These are phyloP conservation scores for Colletotrichum tabaci DNA, from an alignment of 2,329 filamentous ascomycete species.

Conservation along the genomic window DNA sequence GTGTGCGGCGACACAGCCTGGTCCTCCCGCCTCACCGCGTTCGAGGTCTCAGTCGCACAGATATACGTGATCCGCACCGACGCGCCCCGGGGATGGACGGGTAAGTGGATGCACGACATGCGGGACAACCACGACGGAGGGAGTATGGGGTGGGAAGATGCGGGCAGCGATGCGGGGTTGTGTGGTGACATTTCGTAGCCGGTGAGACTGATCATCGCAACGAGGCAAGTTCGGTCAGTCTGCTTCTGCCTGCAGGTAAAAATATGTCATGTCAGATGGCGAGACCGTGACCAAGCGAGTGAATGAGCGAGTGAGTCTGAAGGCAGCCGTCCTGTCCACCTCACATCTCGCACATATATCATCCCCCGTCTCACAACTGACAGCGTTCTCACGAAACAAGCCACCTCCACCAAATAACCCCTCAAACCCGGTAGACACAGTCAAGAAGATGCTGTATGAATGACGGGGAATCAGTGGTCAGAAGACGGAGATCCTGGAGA, in stretches of 20 bases:
- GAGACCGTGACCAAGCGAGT: too few relatives aligned
- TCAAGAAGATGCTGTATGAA: too few relatives aligned
- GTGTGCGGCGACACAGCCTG: too few relatives aligned
- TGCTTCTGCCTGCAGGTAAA: background rate
- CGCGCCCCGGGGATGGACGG: too few relatives aligned
- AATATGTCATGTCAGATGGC: background rate
- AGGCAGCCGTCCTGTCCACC: background rate
- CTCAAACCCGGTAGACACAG: too few relatives aligned
- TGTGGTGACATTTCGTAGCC: background rate
- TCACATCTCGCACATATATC: too few relatives aligned
- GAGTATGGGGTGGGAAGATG: background rate
- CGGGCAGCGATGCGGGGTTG: background rate
- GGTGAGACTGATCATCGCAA: background rate
- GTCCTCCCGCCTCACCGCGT: background rate
- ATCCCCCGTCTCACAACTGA: too few relatives aligned
- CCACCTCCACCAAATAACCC: too few relatives aligned
- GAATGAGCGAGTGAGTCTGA: background rate
- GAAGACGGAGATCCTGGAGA: too few relatives aligned
- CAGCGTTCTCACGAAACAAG: too few relatives aligned
- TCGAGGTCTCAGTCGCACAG: background rate
- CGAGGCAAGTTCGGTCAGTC: background rate
- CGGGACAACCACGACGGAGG: background rate
- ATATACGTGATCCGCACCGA: background rate
- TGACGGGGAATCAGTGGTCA: too few relatives aligned
- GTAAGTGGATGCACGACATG: background rate